phyloP scores from a whole-genome alignment of 441 rosid genomes.

The Gossypium aridum region DNA sequence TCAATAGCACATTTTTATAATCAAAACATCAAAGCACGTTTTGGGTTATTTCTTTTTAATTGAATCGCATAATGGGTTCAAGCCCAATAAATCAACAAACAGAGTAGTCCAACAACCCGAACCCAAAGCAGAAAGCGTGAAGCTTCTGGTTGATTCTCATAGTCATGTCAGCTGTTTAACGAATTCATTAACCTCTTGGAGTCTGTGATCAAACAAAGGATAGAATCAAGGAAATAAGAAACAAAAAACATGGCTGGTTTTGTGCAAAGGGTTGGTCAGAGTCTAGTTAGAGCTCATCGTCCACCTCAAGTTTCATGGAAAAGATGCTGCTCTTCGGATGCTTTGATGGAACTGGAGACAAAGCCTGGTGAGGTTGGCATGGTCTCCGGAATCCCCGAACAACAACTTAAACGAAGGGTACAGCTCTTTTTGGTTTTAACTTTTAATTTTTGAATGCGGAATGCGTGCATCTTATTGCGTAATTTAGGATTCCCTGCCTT shows the following conservation, averaged over 20 bases:
- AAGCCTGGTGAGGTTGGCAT: slow-evolving; percentile 52
- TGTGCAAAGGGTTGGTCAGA: slow-evolving; percentile 12
- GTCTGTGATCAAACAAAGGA: neutral
- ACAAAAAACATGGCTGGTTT: slow-evolving; percentile 24
- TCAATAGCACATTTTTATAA: neutral
- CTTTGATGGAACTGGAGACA: slow-evolving; percentile 33
- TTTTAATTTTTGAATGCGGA: neutral
- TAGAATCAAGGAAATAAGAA: neutral
- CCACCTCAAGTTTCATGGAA: slow-evolving; percentile 8
- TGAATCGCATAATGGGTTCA: neutral
- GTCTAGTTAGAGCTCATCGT: slow-evolving; percentile 18
- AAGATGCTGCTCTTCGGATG: slow-evolving; percentile 28
- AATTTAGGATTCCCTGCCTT: neutral
- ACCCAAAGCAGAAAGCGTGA: neutral
- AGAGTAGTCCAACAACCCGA: neutral
- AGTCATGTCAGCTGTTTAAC: neutral
- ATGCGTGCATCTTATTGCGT: neutral
- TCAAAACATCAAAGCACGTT: neutral
- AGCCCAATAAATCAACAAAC: neutral
- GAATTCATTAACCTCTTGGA: neutral
- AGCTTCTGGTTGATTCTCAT: slow-evolving; percentile 6
- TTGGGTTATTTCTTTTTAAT: neutral
- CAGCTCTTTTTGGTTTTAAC: neutral
- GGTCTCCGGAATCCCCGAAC: slow-evolving; percentile 45
- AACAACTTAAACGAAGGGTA: slow-evolving; percentile 47